phyloP scores from a whole-genome alignment of 495 filamentous ascomycete genomes.

The Aspergillus coremiiformis region DNA sequence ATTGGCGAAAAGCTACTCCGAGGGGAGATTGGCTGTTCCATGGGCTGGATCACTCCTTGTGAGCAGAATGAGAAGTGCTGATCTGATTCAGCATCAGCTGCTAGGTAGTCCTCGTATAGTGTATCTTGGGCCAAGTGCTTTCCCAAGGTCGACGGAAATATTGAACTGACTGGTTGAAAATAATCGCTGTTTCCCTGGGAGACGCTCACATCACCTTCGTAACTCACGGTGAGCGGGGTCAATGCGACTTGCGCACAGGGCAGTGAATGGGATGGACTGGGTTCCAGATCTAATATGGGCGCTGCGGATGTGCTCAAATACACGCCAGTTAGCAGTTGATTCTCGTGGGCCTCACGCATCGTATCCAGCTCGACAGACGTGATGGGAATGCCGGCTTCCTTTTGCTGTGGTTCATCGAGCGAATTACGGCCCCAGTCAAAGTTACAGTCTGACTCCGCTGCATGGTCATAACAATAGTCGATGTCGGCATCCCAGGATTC shows the following conservation, averaged over 20 bases:
- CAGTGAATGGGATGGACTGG: conserved; percentile 31
- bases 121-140: conserved; percentile 36
- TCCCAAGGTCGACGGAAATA: conserved; percentile 22
- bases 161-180: conserved; percentile 30
- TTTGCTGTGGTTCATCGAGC: conserved; percentile 24
- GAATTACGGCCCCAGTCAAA: conserved; percentile 71
- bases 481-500: conserved; percentile 90
- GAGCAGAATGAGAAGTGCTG: conserved; percentile 37
- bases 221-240: conserved; percentile 30
- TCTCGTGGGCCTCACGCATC: conserved; percentile 2
- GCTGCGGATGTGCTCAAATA: conserved; percentile 26
- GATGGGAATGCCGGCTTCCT: conserved; percentile 14
- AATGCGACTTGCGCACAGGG: conserved; percentile 26
- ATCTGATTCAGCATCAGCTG: conserved; percentile 40
- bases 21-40: conserved; percentile 35
- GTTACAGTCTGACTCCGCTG: conserved; percentile 81
- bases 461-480: conserved; percentile 89
- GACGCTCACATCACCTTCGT: conserved; percentile 21
- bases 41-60: conserved; percentile 31
- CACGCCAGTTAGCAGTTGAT: conserved; percentile 8
- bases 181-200: conserved; percentile 25
- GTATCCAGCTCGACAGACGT: background rate
- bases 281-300: conserved; percentile 34
- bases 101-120: conserved; percentile 43
- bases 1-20: conserved; percentile 49